phyloP scores from a whole-genome alignment of 75 land plant species.

The Isoetes taiwanensis region DNA sequence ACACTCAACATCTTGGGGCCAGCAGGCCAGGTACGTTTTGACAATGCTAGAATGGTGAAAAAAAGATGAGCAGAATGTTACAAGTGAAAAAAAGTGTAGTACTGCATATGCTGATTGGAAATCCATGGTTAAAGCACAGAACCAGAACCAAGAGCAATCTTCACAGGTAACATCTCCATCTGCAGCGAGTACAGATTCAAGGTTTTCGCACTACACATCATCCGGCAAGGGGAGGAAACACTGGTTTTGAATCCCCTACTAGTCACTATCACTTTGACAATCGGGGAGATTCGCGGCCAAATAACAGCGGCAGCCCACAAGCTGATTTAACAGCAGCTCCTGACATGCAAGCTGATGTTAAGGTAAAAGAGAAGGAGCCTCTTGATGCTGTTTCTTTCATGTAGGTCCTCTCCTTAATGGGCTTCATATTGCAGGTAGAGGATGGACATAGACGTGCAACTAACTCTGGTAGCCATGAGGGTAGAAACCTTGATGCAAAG shows the following conservation, averaged over 20 bases:
- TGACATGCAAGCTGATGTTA: conserved; percentile 5
- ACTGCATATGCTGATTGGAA: neutral
- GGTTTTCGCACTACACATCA: conserved; percentile 4
- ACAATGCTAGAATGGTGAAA: neutral
- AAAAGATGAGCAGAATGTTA: too few species aligned
- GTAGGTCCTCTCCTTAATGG: too few species aligned
- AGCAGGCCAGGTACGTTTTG: neutral
- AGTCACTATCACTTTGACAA: neutral
- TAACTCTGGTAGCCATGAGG: too few species aligned
- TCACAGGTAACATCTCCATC: conserved; percentile 4
- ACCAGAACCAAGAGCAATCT: neutral
- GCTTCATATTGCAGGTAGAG: too few species aligned
- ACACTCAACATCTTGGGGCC: conserved; percentile 3
- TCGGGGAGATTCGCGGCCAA: neutral
- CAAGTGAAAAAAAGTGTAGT: neutral
- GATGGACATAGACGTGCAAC: too few species aligned
- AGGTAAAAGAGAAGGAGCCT: conserved; percentile 1
- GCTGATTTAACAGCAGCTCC: neutral
- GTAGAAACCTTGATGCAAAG: too few species aligned
- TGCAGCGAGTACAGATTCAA: neutral
- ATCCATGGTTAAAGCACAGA: neutral
- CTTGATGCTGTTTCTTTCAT: too few species aligned
- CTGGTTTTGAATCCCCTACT: conserved; percentile 3
- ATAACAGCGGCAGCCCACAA: neutral
- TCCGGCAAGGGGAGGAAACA: neutral